Evolutionary conservation across 2,329 filamentous ascomycete genomes (phyloP), one percentile per base, ranked within the genome.

Genomic region (Coniochaeta hoffmannii): DNA sequence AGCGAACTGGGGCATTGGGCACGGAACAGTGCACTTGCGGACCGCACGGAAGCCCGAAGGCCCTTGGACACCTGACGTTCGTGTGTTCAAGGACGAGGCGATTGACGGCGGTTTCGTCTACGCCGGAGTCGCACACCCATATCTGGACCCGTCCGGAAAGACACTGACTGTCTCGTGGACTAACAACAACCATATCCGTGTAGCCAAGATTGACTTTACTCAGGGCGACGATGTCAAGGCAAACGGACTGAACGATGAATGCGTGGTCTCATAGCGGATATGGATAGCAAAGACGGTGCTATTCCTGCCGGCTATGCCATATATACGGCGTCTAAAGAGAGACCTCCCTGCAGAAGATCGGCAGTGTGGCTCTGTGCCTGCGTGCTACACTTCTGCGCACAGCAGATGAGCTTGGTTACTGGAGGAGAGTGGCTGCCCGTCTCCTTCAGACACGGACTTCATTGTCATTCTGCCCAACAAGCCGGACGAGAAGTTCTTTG

Each of bases 61-160:
- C 0, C 71, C 71, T 0, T 73, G 71, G 72, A 67, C 68, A 0
- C 65, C 63, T 1, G 69, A 69, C 2, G 65, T 68, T 5, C 65
- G 69, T 19, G 65, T 73, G 0, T 73, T 64, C 54, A 66, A 63
- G 3, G 65, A 67, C 1, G 61, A 61, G 1, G 66, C 71, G 0
- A 71, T 72, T 6, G 63, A 69, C 14, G 63, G 60, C 4, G 68
- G 66, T 0, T 46, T 66, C 14, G 69, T 70, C 2, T 73, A 74
- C 46, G 71, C 71, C 1, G 71, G 71, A 1, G 64, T 68, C 3
- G 65, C 63, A 1, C 72, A 73, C 36, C 71, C 72, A 0, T 70
- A 73, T 44, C 57, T 73, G 3, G 70, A 74, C 38, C 57, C 61
- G 5, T 66, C 65, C 0, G 71, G 71, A 0, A 61, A 61, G 58